Evolutionary conservation across 495 filamentous ascomycete species (phyloP).

Genomic region (Penicillium atrosanguineum): DNA sequence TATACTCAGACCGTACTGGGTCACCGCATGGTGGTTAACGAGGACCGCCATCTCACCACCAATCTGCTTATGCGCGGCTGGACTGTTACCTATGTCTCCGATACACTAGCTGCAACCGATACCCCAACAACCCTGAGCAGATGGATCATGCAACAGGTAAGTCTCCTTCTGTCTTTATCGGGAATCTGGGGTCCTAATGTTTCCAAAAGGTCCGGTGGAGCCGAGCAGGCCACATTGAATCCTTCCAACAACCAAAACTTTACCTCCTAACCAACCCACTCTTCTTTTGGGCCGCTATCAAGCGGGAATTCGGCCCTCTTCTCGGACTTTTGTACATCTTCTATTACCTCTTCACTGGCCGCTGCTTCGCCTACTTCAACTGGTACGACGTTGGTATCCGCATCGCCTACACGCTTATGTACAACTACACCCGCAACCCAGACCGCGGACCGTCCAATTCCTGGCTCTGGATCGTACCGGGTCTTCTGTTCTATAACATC

Average conservation of each 20-base stretch:
- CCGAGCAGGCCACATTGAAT: conserved; percentile 33
- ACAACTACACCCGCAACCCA: conserved; percentile 27
- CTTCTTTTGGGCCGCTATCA: conserved; percentile 34
- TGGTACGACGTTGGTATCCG: conserved; percentile 25
- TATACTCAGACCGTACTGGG: conserved; percentile 31
- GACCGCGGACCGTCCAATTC: conserved; percentile 20
- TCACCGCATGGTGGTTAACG: conserved; percentile 33
- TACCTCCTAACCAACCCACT: conserved; percentile 31
- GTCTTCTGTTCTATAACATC: conserved; percentile 31
- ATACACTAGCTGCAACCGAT: conserved; percentile 32
- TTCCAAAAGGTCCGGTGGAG: conserved; percentile 27
- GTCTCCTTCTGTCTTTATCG: background rate
- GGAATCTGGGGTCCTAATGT: background rate
- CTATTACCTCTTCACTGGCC: conserved; percentile 28
- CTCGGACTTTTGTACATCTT: conserved; percentile 25
- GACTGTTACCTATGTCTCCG: conserved; percentile 32
- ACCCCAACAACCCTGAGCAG: conserved; percentile 30
- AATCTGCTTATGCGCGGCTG: conserved; percentile 32
- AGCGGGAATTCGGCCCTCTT: conserved; percentile 27
- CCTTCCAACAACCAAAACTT: conserved; percentile 32
- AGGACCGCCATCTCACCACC: conserved; percentile 35
- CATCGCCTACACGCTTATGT: conserved; percentile 24
- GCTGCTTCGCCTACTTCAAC: conserved; percentile 27
- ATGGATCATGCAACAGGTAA: conserved; percentile 29
- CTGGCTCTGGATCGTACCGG: conserved; percentile 22